Percentiles rank a stretch among this genome's conserved stretches.
phyloP scores from a whole-genome alignment of 331 rosid species.

The Cucumis variabilis region DNA sequence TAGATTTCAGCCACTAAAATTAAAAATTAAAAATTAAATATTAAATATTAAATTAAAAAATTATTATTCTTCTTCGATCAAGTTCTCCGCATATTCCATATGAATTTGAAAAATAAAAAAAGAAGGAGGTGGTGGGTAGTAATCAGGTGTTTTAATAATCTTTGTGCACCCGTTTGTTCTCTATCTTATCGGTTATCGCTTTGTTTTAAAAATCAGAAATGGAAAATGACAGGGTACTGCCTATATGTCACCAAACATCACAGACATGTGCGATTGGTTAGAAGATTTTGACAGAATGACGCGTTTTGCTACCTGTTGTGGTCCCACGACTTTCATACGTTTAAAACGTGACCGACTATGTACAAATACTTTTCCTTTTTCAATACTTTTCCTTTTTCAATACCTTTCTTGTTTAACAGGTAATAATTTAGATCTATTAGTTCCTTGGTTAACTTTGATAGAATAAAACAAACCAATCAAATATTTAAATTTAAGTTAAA shows the following conservation, averaged over 20 bases:
- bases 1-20: neutral
- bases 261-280: neutral
- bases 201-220: neutral
- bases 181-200: neutral
- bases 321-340: neutral
- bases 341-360: conserved; percentile 7
- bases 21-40: neutral
- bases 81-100: neutral
- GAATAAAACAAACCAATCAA: too few relatives aligned
- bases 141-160: neutral
- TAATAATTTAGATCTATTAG: too few relatives aligned
- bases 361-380: too few relatives aligned
- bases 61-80: neutral
- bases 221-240: neutral
- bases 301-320: neutral
- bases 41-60: too few relatives aligned
- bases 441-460: too few relatives aligned
- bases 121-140: neutral
- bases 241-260: neutral
- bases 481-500: too few relatives aligned
- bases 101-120: neutral
- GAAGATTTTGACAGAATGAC: neutral
- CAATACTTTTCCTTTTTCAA: too few relatives aligned
- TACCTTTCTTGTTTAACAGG: too few relatives aligned
- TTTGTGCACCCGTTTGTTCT: neutral